These are phyloP conservation scores for Leccinum incarnatum DNA, from an alignment of 768 basidiomycete genomes.

Conservation along the genomic window DNA sequence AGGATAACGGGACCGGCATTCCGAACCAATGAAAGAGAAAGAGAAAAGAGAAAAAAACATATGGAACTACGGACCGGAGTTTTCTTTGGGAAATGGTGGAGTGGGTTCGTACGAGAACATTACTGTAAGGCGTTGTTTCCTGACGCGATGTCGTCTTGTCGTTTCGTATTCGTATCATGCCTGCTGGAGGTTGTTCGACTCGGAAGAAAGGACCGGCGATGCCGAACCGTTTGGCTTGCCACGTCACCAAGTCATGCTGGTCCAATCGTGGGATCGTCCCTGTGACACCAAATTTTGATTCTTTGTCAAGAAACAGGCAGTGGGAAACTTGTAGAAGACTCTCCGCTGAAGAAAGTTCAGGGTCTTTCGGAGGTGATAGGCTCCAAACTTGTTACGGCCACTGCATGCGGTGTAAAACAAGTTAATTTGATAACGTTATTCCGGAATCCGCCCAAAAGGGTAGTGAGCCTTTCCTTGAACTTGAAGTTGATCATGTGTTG, in stretches of 20 bases:
- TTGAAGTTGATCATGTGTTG: background rate
- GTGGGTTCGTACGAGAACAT: background rate
- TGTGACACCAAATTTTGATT: background rate
- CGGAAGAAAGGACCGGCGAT: background rate
- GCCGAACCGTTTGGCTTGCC: constrained; percentile 6
- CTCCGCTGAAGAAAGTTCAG: background rate
- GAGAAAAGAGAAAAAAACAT: background rate
- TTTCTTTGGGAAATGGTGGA: background rate
- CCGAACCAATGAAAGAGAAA: background rate
- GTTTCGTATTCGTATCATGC: background rate
- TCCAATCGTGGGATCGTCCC: background rate
- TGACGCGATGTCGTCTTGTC: background rate
- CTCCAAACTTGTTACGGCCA: background rate
- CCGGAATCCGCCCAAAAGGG: background rate
- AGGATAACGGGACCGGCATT: constrained; percentile 9
- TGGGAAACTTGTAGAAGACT: background rate
- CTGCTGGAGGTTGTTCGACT: background rate
- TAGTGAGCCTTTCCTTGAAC: background rate
- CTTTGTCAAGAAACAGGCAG: background rate
- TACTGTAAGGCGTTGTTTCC: background rate
- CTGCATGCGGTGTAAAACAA: background rate
- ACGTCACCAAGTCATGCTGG: constrained; percentile 6
- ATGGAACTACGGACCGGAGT: constrained; percentile 1
- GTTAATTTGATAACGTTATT: background rate
- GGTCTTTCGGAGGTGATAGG: background rate